These are phyloP conservation scores for Saccharomycopsis sp. DNA, from an alignment of 805 yeast genomes.

Conservation along the genomic window DNA sequence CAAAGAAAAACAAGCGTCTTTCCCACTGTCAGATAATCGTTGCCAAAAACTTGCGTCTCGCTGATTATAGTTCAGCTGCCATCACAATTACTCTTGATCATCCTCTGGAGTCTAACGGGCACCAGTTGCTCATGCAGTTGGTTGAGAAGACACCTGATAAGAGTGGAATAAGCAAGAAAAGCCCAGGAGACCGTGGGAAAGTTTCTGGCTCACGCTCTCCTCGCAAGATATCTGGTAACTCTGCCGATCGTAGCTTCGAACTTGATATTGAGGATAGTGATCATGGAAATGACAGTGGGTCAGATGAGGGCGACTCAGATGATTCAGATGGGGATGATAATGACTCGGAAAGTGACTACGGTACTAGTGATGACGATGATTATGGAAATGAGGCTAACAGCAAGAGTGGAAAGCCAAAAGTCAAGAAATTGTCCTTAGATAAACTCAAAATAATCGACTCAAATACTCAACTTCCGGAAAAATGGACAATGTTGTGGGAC, in stretches of 20 bases:
- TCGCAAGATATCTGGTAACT: neutral
- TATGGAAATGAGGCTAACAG: neutral
- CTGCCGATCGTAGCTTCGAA: neutral
- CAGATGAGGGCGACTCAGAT: slow-evolving; percentile 5
- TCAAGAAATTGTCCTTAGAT: slow-evolving; percentile 13
- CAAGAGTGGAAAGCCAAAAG: slow-evolving; percentile 3
- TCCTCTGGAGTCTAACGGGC: slow-evolving; percentile 17
- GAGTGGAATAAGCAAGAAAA: neutral
- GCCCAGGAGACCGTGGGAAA: neutral
- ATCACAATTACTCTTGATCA: slow-evolving; percentile 20
- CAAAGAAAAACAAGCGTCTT: slow-evolving; percentile 12
- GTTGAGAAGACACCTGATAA: slow-evolving; percentile 7
- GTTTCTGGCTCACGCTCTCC: neutral
- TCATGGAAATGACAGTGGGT: neutral
- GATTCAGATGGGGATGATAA: slow-evolving; percentile 8
- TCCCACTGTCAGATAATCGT: slow-evolving; percentile 17
- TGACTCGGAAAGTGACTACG: slow-evolving; percentile 1
- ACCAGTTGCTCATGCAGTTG: slow-evolving; percentile 20
- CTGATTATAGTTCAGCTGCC: slow-evolving; percentile 15
- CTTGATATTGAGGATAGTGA: neutral
- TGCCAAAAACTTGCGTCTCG: slow-evolving; percentile 13
- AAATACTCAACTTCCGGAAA: slow-evolving; percentile 14
- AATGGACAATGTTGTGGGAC: slow-evolving; percentile 18
- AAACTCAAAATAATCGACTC: slow-evolving; percentile 14
- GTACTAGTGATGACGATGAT: neutral